phyloP scores from a whole-genome alignment of 805 yeast genomes.

The Candida ovalis region DNA sequence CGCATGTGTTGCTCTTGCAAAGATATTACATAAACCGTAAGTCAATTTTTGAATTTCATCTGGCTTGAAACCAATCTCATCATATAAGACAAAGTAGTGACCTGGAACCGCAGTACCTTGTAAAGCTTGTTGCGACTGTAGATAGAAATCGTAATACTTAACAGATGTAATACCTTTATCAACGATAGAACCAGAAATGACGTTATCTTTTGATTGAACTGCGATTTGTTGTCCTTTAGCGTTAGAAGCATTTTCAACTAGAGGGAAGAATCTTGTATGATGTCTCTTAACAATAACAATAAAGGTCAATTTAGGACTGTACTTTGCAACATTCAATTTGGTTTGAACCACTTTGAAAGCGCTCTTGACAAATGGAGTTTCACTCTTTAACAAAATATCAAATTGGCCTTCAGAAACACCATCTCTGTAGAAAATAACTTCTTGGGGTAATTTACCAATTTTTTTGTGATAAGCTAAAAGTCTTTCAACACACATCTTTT shows the following conservation, averaged over 20 bases:
- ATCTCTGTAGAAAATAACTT: conserved; percentile 30
- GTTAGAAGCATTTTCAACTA: conserved; percentile 23
- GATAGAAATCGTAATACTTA: conserved; percentile 28
- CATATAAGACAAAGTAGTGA: conserved; percentile 31
- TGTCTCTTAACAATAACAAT: conserved; percentile 22
- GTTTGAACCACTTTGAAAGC: conserved; percentile 17
- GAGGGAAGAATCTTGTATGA: conserved; percentile 30
- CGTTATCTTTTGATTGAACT: conserved; percentile 20
- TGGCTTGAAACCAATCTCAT: conserved; percentile 26
- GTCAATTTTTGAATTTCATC: conserved; percentile 27
- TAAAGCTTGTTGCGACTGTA: conserved; percentile 31
- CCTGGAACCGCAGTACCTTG: conserved; percentile 35
- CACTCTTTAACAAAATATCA: conserved; percentile 25
- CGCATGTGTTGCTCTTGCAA: conserved; percentile 30
- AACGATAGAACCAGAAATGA: conserved; percentile 30
- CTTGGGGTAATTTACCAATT: conserved; percentile 22
- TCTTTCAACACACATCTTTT: conserved; percentile 24
- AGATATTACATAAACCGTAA: conserved; percentile 28
- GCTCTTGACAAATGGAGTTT: conserved; percentile 24
- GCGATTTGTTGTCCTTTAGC: conserved; percentile 17
- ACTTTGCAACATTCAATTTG: conserved; percentile 11
- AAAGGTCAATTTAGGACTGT: conserved; percentile 28
- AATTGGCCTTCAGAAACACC: conserved; percentile 34
- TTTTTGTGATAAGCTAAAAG: conserved; percentile 16
- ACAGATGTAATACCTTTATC: conserved; percentile 31